A percentile compares a stretch with the other conserved stretches of the same genome.
phyloP scores from a whole-genome alignment of 176 grass and related monocot genomes.

The Zizania latifolia region DNA sequence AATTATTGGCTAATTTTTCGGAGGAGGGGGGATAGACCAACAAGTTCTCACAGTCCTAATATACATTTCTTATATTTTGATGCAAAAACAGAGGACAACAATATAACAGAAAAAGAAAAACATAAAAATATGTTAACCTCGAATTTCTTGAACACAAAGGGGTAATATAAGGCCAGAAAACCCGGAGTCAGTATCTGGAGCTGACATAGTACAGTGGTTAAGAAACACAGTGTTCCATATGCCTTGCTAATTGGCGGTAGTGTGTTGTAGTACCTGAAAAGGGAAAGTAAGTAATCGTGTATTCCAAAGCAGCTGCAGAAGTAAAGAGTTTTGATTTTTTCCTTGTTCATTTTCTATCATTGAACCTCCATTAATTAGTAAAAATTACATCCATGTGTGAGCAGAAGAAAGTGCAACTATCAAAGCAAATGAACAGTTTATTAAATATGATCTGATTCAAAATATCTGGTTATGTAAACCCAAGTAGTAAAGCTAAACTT shows the following conservation, averaged over 20 bases:
- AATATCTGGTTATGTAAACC: neutral
- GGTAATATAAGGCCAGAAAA: constrained; percentile 37
- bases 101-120: constrained; percentile 2
- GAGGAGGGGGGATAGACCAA: neutral
- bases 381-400: neutral
- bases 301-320: neutral
- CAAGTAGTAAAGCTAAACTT: neutral
- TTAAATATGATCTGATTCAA: neutral
- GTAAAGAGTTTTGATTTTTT: neutral
- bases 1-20: neutral
- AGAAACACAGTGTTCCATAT: constrained; percentile 74
- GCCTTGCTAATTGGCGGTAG: constrained; percentile 94
- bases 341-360: neutral
- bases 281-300: constrained; percentile 1
- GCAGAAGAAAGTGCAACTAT: neutral
- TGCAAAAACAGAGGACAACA: neutral
- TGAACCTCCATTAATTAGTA: neutral
- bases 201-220: constrained; percentile 40
- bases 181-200: neutral
- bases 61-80: neutral
- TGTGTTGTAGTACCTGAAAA: constrained; percentile 84
- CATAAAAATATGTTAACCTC: constrained; percentile 45
- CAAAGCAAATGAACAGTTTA: neutral
- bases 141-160: constrained; percentile 48
- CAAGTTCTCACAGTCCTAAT: neutral